Percentiles rank a stretch among this genome's conserved stretches.
Evolutionary conservation across 2,329 filamentous ascomycete genomes (phyloP).

Genomic region (Fusarium burgessii): DNA sequence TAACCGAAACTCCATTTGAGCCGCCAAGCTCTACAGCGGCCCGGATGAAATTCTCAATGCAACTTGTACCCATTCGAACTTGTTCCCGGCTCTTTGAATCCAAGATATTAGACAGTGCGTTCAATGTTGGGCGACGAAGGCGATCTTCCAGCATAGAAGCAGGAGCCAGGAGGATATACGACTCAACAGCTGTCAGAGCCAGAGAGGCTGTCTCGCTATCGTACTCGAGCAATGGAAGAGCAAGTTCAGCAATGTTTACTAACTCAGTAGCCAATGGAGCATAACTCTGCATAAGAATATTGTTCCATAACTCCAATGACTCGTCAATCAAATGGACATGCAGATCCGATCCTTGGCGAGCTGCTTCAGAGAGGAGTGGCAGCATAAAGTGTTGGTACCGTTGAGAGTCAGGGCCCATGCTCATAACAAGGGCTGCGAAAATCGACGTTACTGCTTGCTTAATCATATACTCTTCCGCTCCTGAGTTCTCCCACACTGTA

Average conservation of each 20-base stretch:
- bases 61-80: slow-evolving; percentile 67
- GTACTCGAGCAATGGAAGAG: slow-evolving; percentile 75
- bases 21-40: slow-evolving; percentile 72
- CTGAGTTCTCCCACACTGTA: slow-evolving; percentile 84
- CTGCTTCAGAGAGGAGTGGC: slow-evolving; percentile 83
- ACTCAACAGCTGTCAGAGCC: slow-evolving; percentile 74
- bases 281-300: slow-evolving; percentile 75
- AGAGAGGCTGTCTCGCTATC: slow-evolving; percentile 72
- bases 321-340: slow-evolving; percentile 91
- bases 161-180: slow-evolving; percentile 78
- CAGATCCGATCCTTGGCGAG: slow-evolving; percentile 79
- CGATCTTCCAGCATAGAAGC: slow-evolving; percentile 71
- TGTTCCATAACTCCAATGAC: slow-evolving; percentile 87
- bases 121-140: slow-evolving; percentile 63
- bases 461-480: slow-evolving; percentile 85
- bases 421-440: slow-evolving; percentile 84
- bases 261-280: slow-evolving; percentile 71
- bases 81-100: slow-evolving; percentile 68
- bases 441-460: slow-evolving; percentile 94
- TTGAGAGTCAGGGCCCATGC: slow-evolving; percentile 82
- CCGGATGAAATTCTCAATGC: slow-evolving; percentile 74
- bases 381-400: slow-evolving; percentile 84
- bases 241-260: slow-evolving; percentile 70
- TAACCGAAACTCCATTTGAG: slow-evolving; percentile 68
- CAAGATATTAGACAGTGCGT: slow-evolving; percentile 62